Evolutionary conservation across 2,329 filamentous ascomycete species (phyloP).

Genomic region (Aspergillus arachidicola): DNA sequence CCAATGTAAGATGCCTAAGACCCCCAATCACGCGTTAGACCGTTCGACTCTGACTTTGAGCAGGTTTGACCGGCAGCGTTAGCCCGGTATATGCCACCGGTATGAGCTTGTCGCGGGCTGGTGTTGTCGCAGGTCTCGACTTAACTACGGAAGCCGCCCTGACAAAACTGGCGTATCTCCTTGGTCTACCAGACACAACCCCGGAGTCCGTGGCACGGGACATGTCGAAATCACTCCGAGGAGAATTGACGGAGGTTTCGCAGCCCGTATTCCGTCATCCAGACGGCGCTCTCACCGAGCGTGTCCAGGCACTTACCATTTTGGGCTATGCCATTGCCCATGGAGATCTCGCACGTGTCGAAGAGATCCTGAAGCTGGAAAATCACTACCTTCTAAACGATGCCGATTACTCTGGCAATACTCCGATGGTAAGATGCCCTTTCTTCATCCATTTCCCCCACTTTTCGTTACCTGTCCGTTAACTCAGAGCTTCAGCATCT

Average conservation of each 20-base stretch:
- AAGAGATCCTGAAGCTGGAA: constrained; percentile 68
- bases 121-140: constrained; percentile 86
- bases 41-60: constrained; percentile 21
- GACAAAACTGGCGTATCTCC: constrained; percentile 85
- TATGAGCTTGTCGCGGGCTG: constrained; percentile 76
- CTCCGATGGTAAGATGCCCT: constrained; percentile 48
- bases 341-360: constrained; percentile 67
- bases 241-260: constrained; percentile 79
- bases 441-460: neutral
- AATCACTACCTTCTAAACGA: constrained; percentile 70
- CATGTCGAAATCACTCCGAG: constrained; percentile 76
- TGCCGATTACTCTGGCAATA: constrained; percentile 81
- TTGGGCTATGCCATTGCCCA: constrained; percentile 79
- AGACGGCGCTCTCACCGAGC: constrained; percentile 57
- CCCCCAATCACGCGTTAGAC: constrained; percentile 27
- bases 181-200: constrained; percentile 68
- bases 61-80: constrained; percentile 67
- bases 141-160: constrained; percentile 88
- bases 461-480: neutral
- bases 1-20: constrained; percentile 67
- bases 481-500: constrained; percentile 50
- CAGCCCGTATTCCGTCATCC: constrained; percentile 77
- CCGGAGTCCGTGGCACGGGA: constrained; percentile 66
- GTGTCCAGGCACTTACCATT: constrained; percentile 69
- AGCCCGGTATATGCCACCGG: constrained; percentile 77